Base-by-base conservation (phyloP, 768 basidiomycete genomes). In the Hortiboletus campestris region DNA sequence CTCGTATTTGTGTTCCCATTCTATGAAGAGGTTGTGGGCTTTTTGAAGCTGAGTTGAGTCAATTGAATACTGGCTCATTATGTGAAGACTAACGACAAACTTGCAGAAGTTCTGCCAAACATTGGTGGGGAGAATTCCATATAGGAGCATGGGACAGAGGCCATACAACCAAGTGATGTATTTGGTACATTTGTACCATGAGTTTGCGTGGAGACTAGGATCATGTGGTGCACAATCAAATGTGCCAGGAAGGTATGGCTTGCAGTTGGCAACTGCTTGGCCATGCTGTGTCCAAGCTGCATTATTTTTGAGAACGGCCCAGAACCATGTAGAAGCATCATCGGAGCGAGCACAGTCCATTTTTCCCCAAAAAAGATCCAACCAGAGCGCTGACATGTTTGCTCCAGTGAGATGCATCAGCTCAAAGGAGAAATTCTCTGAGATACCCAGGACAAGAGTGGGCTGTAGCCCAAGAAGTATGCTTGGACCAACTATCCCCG, bases 51-150 rank as follows among this genome's bases (percentile, higher is more conserved):
- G n/a, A 6, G 2, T 6, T 4, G 49, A 40, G 0, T 2, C 12
- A 16, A 51, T 42, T 1, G 0, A 2, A 7, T 57, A 45, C 2
- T 57, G 52, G 1, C 13, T 11, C 42, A 57, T 53, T 13, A 53
- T 54, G 0, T 3, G 36, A 11, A 57, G 52, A 0, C 9, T 35
- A 3, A n/a, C 35, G 2, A 35, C 22, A 19, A 54, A 54, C 16
- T 54, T 57, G 46, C 56, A 54, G 8, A 38, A 57, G 25, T 57
- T 57, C 0, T n/a, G 9, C 41, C 50, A 51, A 2, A 16, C 4
- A 6, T n/a, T 1, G 4, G 6, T 1, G 1, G 32, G 50, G 0
- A 51, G 41, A 1, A 43, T 7, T 2, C 8, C 10, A 28, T 34
- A 25, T 1, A 43, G 22, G 1, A 51, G 17, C 1, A 17, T 22